These are phyloP conservation scores for Phalaenopsis equestris DNA, from an alignment of 106 monocot species.

Conservation along the genomic window DNA sequence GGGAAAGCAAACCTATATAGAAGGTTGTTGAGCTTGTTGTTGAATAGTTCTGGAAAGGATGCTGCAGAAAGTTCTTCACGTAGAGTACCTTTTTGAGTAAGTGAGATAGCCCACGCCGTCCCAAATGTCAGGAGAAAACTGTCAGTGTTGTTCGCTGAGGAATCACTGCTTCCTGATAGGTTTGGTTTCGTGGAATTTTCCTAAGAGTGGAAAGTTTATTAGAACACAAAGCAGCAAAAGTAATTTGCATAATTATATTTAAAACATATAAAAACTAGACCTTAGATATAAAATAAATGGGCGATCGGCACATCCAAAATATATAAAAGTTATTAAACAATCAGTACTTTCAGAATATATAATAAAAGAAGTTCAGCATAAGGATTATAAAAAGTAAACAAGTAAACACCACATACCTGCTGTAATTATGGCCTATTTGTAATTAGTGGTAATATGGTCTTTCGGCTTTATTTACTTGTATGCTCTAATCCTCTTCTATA, in stretches of 20 bases:
- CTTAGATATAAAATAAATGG: background rate
- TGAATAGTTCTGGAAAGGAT: slow-evolving; percentile 40
- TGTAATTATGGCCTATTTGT: too few species aligned
- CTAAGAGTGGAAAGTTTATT: slow-evolving; percentile 20
- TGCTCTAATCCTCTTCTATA: too few species aligned
- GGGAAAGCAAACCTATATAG: slow-evolving; percentile 63
- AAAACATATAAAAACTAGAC: background rate
- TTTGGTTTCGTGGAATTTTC: slow-evolving; percentile 13
- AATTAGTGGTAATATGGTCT: too few species aligned
- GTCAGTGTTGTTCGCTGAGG: slow-evolving; percentile 16
- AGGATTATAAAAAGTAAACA: too few species aligned
- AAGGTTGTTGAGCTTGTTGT: slow-evolving; percentile 29
- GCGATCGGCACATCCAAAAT: background rate
- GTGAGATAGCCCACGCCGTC: slow-evolving; percentile 78
- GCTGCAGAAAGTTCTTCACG: slow-evolving; percentile 51
- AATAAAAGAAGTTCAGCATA: too few species aligned
- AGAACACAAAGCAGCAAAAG: background rate
- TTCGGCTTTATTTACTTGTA: too few species aligned
- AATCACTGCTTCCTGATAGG: slow-evolving; percentile 17
- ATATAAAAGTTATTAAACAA: too few species aligned
- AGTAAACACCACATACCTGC: too few species aligned
- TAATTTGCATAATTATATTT: background rate
- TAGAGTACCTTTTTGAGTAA: slow-evolving; percentile 37
- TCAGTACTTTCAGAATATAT: too few species aligned
- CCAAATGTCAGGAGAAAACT: slow-evolving; percentile 63